Percentiles rank a stretch among this genome's conserved stretches.
phyloP scores from a whole-genome alignment of 495 filamentous ascomycete species.

The Talaromyces thailandensis region DNA sequence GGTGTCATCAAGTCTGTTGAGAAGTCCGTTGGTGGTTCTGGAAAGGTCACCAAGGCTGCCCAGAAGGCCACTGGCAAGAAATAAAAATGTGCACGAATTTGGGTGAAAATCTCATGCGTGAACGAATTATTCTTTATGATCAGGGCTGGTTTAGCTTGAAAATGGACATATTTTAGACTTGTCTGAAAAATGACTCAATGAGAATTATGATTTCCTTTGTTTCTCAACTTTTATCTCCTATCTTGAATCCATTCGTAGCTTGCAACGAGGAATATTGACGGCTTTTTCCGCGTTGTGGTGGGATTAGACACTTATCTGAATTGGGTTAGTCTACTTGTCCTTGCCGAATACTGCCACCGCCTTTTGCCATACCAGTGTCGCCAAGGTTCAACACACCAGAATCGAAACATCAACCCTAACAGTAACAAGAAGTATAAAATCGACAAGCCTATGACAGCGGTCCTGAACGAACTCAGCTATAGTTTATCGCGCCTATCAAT shows the following conservation, averaged over 20 bases:
- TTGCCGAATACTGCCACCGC: neutral
- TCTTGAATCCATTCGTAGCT: neutral
- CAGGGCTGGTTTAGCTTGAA: constrained; percentile 1
- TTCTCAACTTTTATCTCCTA: neutral
- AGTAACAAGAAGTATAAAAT: neutral
- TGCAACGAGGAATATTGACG: neutral
- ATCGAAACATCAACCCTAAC: neutral
- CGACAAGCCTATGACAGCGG: neutral
- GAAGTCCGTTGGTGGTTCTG: constrained; percentile 58
- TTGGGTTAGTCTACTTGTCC: neutral
- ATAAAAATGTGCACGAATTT: constrained; percentile 26
- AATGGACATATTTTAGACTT: constrained; percentile 4
- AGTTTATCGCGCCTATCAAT: neutral
- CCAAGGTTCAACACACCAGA: neutral
- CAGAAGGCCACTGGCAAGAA: constrained; percentile 57
- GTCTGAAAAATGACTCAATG: constrained; percentile 5
- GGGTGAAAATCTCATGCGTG: constrained; percentile 1
- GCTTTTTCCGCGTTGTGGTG: neutral
- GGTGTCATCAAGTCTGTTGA: constrained; percentile 88
- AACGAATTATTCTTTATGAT: constrained; percentile 1
- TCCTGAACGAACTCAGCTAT: neutral
- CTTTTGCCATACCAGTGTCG: neutral
- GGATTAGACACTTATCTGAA: neutral
- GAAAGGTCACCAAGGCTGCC: constrained; percentile 73
- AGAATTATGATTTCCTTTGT: constrained; percentile 4